Evolutionary conservation across 2,329 filamentous ascomycete species (phyloP).

Genomic region (Hymenoscyphus scutula): DNA sequence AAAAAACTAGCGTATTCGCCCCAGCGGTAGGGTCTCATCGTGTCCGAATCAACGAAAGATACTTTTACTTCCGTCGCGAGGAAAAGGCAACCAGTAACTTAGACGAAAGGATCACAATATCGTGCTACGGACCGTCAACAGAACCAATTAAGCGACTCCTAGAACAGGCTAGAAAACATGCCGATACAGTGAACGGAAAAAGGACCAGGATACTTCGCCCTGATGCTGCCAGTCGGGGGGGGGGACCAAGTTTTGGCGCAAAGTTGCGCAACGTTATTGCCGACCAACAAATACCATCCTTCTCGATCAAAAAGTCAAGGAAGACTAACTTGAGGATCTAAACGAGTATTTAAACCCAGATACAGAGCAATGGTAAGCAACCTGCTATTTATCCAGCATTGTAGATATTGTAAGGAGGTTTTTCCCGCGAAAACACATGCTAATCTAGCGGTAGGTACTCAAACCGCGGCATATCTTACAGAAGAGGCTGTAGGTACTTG

Average conservation of each 20-base stretch:
- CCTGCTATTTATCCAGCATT: too few species aligned
- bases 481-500: conserved; percentile 58
- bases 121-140: neutral
- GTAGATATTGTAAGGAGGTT: too few species aligned
- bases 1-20: too few species aligned
- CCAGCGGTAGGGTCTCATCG: too few species aligned
- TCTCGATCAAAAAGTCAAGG: conserved; percentile 58
- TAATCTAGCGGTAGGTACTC: conserved; percentile 47
- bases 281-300: conserved; percentile 66
- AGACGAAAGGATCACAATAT: neutral
- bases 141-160: neutral
- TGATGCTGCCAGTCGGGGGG: too few species aligned
- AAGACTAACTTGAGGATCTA: conserved; percentile 57
- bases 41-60: too few species aligned
- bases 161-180: too few species aligned
- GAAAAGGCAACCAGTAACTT: neutral
- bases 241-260: too few species aligned
- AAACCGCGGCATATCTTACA: conserved; percentile 80
- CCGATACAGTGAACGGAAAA: too few species aligned
- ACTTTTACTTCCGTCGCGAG: neutral
- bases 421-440: neutral
- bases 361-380: conserved; percentile 76
- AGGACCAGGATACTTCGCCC: too few species aligned
- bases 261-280: conserved; percentile 45
- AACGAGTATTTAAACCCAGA: conserved; percentile 61